A percentile compares a stretch with the other conserved stretches of the same genome.
These are phyloP conservation scores for Podosphaera fusca DNA, from an alignment of 2,329 filamentous ascomycete genomes.

Conservation along the genomic window DNA sequence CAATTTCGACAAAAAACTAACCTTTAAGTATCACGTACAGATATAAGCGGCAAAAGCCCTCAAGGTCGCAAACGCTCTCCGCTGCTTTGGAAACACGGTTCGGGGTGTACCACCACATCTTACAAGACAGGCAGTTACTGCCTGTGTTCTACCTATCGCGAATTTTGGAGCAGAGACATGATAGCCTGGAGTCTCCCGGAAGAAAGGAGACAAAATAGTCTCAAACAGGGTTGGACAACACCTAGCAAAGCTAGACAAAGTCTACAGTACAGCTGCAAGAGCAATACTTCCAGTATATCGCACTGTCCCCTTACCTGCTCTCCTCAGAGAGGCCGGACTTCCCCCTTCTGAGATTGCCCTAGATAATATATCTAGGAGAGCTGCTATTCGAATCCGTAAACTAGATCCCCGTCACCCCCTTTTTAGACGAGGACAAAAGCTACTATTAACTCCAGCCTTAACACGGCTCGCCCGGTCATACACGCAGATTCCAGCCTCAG, in stretches of 20 bases:
- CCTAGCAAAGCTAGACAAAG: not conserved
- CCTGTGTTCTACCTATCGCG: not conserved
- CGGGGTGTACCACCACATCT: not conserved
- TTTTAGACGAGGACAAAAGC: too few species aligned
- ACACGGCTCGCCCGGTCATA: too few species aligned
- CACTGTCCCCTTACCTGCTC: not conserved
- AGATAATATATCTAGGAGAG: not conserved
- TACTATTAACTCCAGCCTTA: too few species aligned
- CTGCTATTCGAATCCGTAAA: too few species aligned
- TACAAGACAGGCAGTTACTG: not conserved
- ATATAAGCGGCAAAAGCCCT: too few species aligned
- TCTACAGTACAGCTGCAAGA: not conserved
- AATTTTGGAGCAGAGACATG: not conserved
- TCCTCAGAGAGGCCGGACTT: slow-evolving; percentile 1
- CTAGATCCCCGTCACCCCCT: too few species aligned
- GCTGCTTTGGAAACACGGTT: not conserved
- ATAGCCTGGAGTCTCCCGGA: not conserved
- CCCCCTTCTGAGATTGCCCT: not conserved
- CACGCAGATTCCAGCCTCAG: too few species aligned
- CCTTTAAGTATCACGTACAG: too few species aligned
- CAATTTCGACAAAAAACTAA: too few species aligned
- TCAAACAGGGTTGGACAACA: not conserved
- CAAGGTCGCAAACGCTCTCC: not conserved
- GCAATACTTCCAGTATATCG: not conserved
- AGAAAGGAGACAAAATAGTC: not conserved